Evolutionary conservation across 495 filamentous ascomycete genomes (phyloP).

Genomic region (Penicillium manginii): DNA sequence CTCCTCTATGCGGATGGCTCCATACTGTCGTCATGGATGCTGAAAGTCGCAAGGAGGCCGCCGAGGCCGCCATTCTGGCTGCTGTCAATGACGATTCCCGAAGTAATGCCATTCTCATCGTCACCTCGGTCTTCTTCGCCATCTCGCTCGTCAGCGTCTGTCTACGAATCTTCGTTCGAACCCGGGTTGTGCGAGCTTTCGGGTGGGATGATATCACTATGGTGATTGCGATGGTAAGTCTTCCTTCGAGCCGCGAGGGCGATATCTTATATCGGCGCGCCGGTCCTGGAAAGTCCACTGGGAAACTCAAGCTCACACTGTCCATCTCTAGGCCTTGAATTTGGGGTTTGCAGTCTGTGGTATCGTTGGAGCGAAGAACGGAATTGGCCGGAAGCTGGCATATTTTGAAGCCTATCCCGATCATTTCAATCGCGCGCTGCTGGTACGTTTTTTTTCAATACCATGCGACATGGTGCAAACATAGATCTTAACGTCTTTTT

Average conservation of each 20-base stretch:
- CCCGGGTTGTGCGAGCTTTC: conserved; percentile 32
- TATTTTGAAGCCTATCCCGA: conserved; percentile 29
- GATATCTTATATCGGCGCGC: not conserved
- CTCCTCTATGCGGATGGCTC: conserved; percentile 18
- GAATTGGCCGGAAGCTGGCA: conserved; percentile 30
- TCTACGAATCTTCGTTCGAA: conserved; percentile 37
- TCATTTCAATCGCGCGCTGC: conserved; percentile 25
- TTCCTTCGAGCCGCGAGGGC: not conserved
- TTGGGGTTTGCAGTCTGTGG: conserved; percentile 33
- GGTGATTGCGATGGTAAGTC: conserved; percentile 36
- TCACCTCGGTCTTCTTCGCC: conserved; percentile 37
- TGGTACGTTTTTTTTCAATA: conserved; percentile 27
- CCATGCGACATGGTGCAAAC: not conserved
- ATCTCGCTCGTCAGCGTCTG: conserved; percentile 30
- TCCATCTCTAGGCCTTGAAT: conserved; percentile 23
- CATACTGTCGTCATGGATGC: conserved; percentile 17
- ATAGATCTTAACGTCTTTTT: not conserved
- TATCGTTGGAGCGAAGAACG: conserved; percentile 33
- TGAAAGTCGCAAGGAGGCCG: conserved; percentile 15
- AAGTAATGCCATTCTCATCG: conserved; percentile 32
- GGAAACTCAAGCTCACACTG: not conserved
- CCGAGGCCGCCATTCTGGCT: conserved; percentile 8
- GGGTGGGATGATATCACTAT: conserved; percentile 40
- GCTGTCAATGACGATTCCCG: conserved; percentile 23
- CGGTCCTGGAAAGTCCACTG: not conserved